These are phyloP conservation scores for Suillus placidus DNA, from an alignment of 768 basidiomycete genomes.

Conservation along the genomic window DNA sequence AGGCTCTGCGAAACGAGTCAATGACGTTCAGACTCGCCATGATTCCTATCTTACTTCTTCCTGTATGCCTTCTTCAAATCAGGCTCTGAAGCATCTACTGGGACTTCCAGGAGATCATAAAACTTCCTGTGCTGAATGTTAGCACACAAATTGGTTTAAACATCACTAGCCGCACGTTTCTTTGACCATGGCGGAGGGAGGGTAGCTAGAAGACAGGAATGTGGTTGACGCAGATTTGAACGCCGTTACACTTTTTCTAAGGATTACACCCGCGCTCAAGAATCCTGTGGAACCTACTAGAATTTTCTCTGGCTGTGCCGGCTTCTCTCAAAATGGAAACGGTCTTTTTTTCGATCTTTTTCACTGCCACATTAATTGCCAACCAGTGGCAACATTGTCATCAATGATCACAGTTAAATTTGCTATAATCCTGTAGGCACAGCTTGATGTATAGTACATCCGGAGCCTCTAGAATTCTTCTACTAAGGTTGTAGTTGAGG, in stretches of 20 bases:
- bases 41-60: constrained; percentile 65
- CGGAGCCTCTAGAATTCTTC: background rate
- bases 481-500: background rate
- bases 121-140: constrained; percentile 60
- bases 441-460: background rate
- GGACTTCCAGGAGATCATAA: constrained; percentile 90
- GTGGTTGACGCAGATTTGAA: constrained; percentile 17
- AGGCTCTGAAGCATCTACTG: constrained; percentile 73
- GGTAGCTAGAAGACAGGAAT: constrained; percentile 14
- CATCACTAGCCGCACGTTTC: constrained; percentile 54
- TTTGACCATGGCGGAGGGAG: constrained; percentile 55
- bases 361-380: constrained; percentile 1
- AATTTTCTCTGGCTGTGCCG: constrained; percentile 26
- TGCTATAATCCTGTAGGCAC: background rate
- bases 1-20: constrained; percentile 53
- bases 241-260: constrained; percentile 18
- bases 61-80: constrained; percentile 97
- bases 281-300: constrained; percentile 41
- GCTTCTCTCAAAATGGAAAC: constrained; percentile 6
- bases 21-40: constrained; percentile 8
- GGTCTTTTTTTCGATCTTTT: constrained; percentile 1
- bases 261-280: constrained; percentile 27
- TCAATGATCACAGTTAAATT: background rate
- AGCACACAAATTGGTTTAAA: constrained; percentile 14
- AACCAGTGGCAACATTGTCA: background rate